Evolutionary conservation across 2,329 filamentous ascomycete genomes (phyloP).

Genomic region (Penicillium freii): DNA sequence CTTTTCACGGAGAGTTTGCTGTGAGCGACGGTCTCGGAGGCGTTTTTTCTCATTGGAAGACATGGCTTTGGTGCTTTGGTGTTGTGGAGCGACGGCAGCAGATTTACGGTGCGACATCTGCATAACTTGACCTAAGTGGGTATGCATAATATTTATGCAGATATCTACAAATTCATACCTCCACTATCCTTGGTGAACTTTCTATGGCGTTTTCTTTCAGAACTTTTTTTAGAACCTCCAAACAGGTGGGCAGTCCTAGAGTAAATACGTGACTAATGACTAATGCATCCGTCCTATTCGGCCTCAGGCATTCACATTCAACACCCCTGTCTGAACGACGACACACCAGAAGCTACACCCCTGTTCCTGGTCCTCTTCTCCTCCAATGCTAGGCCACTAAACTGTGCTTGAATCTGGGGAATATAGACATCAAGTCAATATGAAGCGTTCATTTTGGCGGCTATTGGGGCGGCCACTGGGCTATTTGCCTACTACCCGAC

Average conservation of each 20-base stretch:
- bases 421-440: no score
- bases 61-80: background rate
- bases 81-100: background rate
- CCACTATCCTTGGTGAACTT: background rate
- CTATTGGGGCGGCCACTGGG: no score
- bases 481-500: no score
- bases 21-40: conserved; percentile 28
- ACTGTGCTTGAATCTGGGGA: no score
- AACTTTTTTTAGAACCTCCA: background rate
- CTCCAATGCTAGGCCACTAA: no score
- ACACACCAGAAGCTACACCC: no score
- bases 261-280: no score
- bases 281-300: no score
- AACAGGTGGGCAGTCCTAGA: background rate
- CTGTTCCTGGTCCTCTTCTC: no score
- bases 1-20: conserved; percentile 28
- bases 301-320: no score
- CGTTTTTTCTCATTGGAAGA: conserved; percentile 22
- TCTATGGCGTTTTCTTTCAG: background rate
- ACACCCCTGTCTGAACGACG: no score
- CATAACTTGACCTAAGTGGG: background rate
- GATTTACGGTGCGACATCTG: background rate
- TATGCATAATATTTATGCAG: background rate
- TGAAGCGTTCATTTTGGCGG: no score
- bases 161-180: background rate